These are phyloP conservation scores for Phialocephala subalpina DNA, from an alignment of 2,329 filamentous ascomycete genomes.

Conservation along the genomic window DNA sequence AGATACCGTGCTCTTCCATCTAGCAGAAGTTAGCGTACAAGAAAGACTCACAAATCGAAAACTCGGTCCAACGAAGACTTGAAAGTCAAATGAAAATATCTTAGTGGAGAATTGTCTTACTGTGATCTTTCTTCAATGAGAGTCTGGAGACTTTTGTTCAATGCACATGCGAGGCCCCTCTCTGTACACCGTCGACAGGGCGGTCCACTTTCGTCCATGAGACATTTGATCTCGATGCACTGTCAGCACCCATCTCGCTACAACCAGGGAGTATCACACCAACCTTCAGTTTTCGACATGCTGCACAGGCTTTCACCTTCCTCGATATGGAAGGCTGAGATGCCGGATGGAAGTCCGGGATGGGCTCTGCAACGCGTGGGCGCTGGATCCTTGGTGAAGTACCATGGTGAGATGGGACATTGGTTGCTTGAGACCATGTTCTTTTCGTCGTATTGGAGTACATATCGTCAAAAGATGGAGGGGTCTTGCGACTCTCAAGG, in stretches of 20 bases:
- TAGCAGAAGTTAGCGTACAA: neutral
- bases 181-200: neutral
- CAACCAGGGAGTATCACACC: neutral
- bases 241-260: neutral
- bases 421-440: too few species aligned
- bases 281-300: neutral
- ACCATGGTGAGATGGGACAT: too few species aligned
- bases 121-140: neutral
- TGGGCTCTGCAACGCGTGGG: too few species aligned
- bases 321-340: neutral
- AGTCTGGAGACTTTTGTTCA: slow-evolving; percentile 4
- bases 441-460: too few species aligned
- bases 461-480: too few species aligned
- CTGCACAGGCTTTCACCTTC: slow-evolving; percentile 6
- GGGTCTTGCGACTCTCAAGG: too few species aligned
- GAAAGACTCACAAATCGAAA: too few species aligned
- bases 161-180: neutral
- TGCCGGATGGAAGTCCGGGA: too few species aligned
- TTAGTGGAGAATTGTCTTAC: too few species aligned
- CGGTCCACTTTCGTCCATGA: neutral
- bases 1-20: neutral
- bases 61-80: too few species aligned
- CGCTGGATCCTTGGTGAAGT: too few species aligned
- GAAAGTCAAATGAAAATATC: too few species aligned
- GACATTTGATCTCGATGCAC: neutral